phyloP scores from a whole-genome alignment of 2,329 filamentous ascomycete genomes.

The Byssochlamys sp. region DNA sequence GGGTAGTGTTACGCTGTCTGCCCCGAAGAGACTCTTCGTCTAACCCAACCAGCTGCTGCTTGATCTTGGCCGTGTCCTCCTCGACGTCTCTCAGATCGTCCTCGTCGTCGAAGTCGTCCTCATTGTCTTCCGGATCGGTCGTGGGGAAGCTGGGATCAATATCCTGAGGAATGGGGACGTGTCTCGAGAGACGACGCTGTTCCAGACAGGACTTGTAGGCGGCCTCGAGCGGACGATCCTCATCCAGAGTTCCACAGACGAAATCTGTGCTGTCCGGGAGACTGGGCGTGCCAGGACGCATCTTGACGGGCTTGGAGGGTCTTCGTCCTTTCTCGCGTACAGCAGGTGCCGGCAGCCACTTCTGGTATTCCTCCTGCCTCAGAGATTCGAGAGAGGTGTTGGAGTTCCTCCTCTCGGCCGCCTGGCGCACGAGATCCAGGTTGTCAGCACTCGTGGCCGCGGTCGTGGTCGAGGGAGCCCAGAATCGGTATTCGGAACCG shows the following conservation, averaged over 20 bases:
- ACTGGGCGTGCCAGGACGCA: slow-evolving; percentile 64
- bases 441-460: slow-evolving; percentile 48
- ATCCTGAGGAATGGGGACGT: slow-evolving; percentile 79
- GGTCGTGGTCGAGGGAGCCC: slow-evolving; percentile 41
- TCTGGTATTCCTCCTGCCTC: slow-evolving; percentile 19
- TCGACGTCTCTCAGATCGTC: slow-evolving; percentile 45
- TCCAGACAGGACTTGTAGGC: slow-evolving; percentile 81
- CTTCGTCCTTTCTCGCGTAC: slow-evolving; percentile 18
- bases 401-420: slow-evolving; percentile 39
- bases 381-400: slow-evolving; percentile 48
- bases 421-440: slow-evolving; percentile 38
- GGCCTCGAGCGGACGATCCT: slow-evolving; percentile 87
- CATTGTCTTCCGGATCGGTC: slow-evolving; percentile 76
- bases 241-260: slow-evolving; percentile 94
- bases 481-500: slow-evolving; percentile 57
- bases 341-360: slow-evolving; percentile 23
- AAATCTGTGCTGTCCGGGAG: slow-evolving; percentile 96
- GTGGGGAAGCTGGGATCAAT: slow-evolving; percentile 96
- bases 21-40: slow-evolving; percentile 46
- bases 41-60: slow-evolving; percentile 61
- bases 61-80: slow-evolving; percentile 61
- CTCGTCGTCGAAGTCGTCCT: slow-evolving; percentile 52
- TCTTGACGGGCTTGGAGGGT: slow-evolving; percentile 41
- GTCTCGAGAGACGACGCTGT: slow-evolving; percentile 69
- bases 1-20: slow-evolving; percentile 34